Evolutionary conservation across 176 grass and related monocot genomes (phyloP), one percentile per base, ranked within the genome.

Genomic region (Triticum turgidum): DNA sequence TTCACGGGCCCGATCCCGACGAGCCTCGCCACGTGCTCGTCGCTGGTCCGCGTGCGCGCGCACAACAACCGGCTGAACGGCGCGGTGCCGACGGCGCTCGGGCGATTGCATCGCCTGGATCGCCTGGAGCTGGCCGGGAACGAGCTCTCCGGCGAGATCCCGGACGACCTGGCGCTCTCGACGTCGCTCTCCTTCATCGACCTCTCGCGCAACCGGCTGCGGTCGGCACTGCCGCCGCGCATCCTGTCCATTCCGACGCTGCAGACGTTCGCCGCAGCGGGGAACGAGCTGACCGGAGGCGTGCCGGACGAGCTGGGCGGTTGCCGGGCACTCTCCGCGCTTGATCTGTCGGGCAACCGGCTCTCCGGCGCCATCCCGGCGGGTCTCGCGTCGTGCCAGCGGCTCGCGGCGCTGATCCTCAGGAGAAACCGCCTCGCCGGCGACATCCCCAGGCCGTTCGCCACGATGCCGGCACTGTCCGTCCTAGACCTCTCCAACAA

Each of bases 131-230:
- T 98, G 29, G 91, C 92, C 0, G 93, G 93, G 5, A 98, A 98
- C 64, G 87, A 94, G 59, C 75, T 98, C 0, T 88, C 88, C 33
- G 96, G 93, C 0, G 96, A 91, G 76, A 92, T 96, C 66, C 92
- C 93, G 0, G 92, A 90, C 8, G 96, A 98, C 80, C 8, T 98
- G 74, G 76, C 92, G 27, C 56, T 91, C 4, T 98, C 96, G 1
- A 89, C 71, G 56, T 96, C 96, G 56, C 91, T 98, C 49, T 94
- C 90, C 62, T 98, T 98, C 93, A 92, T 98, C 67, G 96, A 98
- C 73, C 27, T 98, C 9, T 98, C 93, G 10, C 96, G 96, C 85
- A 98, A 98, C 79, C 92, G 81, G 47, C 88, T 98, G 25, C 91
- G 65, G 47, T 88, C 85, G 42, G 86, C 80, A 69, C 85, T 98